Evolutionary conservation across 1,139 yeast genomes (phyloP).

Genomic region (Saccharomyces hybrid): DNA sequence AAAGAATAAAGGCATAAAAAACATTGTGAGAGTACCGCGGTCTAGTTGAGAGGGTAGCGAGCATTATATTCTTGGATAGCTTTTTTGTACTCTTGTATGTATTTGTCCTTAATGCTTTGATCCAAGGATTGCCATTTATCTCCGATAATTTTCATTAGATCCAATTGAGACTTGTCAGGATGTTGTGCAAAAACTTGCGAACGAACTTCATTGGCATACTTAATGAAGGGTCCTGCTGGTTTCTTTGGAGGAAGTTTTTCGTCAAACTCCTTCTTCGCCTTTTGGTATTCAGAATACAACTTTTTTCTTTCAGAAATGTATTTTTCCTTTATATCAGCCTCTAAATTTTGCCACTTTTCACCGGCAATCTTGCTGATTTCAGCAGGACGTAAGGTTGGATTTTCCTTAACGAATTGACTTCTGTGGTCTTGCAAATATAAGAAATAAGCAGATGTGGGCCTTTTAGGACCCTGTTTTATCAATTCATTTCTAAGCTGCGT

Average conservation of each 20-base stretch:
- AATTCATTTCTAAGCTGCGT: slow-evolving; percentile 8
- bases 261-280: slow-evolving; percentile 6
- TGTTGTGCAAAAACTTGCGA: slow-evolving; percentile 11
- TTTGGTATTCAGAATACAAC: slow-evolving; percentile 9
- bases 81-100: slow-evolving; percentile 15
- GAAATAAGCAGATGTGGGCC: slow-evolving; percentile 24
- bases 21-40: background rate
- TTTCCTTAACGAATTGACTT: slow-evolving; percentile 7
- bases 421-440: slow-evolving; percentile 17
- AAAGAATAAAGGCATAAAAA: background rate
- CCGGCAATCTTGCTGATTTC: slow-evolving; percentile 23
- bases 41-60: background rate
- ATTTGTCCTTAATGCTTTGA: slow-evolving; percentile 13
- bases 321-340: slow-evolving; percentile 18
- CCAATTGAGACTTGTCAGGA: slow-evolving; percentile 17
- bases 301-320: slow-evolving; percentile 9
- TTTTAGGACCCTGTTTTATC: slow-evolving; percentile 26
- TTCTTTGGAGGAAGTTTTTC: slow-evolving; percentile 24
- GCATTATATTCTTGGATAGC: slow-evolving; percentile 8
- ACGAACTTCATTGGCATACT: slow-evolving; percentile 17
- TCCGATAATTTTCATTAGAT: slow-evolving; percentile 18
- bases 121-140: slow-evolving; percentile 20
- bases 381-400: slow-evolving; percentile 18
- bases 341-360: slow-evolving; percentile 25
- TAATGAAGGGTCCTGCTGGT: slow-evolving; percentile 23